Base-by-base conservation (phyloP, 306 rosid species). In the Vachellia collinsii region DNA sequence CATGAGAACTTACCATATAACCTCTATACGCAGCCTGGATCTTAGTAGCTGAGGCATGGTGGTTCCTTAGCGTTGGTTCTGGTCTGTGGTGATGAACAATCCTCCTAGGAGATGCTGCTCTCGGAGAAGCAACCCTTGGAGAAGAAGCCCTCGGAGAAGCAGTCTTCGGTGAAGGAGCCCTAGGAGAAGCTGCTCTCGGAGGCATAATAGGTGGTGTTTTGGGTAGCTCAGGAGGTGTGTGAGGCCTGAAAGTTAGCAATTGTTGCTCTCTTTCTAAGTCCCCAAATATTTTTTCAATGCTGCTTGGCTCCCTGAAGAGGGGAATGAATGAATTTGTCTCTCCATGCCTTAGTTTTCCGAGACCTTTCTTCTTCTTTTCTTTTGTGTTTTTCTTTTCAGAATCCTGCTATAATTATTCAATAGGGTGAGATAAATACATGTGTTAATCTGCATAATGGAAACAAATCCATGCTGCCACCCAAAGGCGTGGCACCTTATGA, bases 191-290 rank as follows among this genome's bases (percentile, higher is more conserved):
- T 75, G 77, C 83, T 85, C 86, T 85, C 81, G 89, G 92, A 83
- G 91, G 86, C 44, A 75, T 88, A 87, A 84, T 78, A 38, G 97
- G 90, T 7, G 93, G 89, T 0, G 97, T 84, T 87, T 77, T 87
- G 3, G 93, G 94, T 70, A 59, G 87, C 84, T 90, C 97, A 46
- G 89, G 87, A 84, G 97, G 91, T 1, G 91, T 77, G 41, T 88
- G 86, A 84, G 93, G 91, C 88, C 97, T 87, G 48, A 88, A 46
- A 38, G 79, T 34, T 63, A 79, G n/a, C 59, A 84, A 72, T 72
- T 96, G 97, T 70, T 96, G 99, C 88, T 93, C 99, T 77, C 94
- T 93, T 75, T 96, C 99, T 37, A 89, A 96, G 76, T 96, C 99
- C 48, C 95, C 90, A 66, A 96, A 96, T 77, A 93, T 96, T 81